phyloP scores from a whole-genome alignment of 306 rosid species.

The Acacia crassicarpa region DNA sequence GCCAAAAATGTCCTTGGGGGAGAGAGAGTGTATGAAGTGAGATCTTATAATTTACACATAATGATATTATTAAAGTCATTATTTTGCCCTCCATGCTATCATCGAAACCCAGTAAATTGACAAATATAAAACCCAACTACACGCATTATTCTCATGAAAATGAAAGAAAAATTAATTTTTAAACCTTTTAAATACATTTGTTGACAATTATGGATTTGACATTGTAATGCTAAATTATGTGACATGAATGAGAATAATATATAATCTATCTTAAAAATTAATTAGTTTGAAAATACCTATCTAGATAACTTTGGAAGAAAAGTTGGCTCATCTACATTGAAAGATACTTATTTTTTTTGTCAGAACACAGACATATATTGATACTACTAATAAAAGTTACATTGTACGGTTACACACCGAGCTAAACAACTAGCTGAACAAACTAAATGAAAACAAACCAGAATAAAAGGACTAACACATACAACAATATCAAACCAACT shows the following conservation, averaged over 20 bases:
- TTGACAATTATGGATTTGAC: neutral
- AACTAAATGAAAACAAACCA: too few relatives aligned
- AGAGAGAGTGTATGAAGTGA: neutral
- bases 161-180: neutral
- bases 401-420: too few relatives aligned
- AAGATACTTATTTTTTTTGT: too few relatives aligned
- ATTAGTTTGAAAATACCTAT: neutral
- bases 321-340: neutral
- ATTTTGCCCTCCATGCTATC: neutral
- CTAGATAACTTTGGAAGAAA: neutral
- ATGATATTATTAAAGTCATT: neutral
- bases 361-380: too few relatives aligned
- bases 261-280: too few relatives aligned
- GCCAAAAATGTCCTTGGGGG: neutral
- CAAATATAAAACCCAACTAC: neutral
- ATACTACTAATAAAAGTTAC: too few relatives aligned
- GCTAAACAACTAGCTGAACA: too few relatives aligned
- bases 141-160: neutral
- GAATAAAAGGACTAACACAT: too few relatives aligned
- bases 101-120: neutral
- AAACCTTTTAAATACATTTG: too few relatives aligned
- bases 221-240: neutral
- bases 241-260: neutral
- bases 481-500: too few relatives aligned
- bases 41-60: neutral